phyloP scores from a whole-genome alignment of 2,329 filamentous ascomycete genomes.

The Hypoxylon sp. region DNA sequence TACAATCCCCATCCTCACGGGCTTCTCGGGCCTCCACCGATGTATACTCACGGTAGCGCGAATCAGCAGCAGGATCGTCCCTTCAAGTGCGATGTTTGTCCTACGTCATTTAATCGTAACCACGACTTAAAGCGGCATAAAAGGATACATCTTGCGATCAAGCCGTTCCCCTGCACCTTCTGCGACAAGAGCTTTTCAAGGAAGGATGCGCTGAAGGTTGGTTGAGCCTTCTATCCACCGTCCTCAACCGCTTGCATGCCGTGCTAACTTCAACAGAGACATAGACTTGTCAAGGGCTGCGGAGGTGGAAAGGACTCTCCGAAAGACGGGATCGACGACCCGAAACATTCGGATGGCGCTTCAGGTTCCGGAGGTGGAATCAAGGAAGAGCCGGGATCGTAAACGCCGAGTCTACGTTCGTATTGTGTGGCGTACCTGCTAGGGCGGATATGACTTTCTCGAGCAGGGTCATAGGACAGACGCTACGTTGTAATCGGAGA shows the following conservation, averaged over 20 bases:
- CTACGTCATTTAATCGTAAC: constrained; percentile 95
- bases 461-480: constrained; percentile 10
- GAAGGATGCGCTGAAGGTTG: constrained; percentile 96
- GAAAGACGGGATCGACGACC: constrained; percentile 43
- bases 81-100: constrained; percentile 94
- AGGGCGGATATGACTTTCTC: neutral
- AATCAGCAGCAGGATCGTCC: constrained; percentile 79
- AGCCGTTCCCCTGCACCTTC: constrained; percentile 91
- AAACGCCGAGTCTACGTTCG: constrained; percentile 5
- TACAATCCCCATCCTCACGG: constrained; percentile 57
- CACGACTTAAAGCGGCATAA: constrained; percentile 97
- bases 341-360: constrained; percentile 43
- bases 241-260: neutral
- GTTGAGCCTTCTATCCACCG: constrained; percentile 47
- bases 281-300: constrained; percentile 76
- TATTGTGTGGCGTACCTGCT: neutral
- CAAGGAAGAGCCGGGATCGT: constrained; percentile 42
- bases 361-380: constrained; percentile 23
- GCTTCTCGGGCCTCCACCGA: constrained; percentile 64
- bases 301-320: constrained; percentile 58
- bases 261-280: constrained; percentile 62
- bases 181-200: constrained; percentile 98
- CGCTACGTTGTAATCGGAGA: constrained; percentile 11
- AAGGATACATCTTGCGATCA: constrained; percentile 92
- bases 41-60: constrained; percentile 72